phyloP scores from a whole-genome alignment of 495 filamentous ascomycete species.

The Rhizodiscina lignyota region DNA sequence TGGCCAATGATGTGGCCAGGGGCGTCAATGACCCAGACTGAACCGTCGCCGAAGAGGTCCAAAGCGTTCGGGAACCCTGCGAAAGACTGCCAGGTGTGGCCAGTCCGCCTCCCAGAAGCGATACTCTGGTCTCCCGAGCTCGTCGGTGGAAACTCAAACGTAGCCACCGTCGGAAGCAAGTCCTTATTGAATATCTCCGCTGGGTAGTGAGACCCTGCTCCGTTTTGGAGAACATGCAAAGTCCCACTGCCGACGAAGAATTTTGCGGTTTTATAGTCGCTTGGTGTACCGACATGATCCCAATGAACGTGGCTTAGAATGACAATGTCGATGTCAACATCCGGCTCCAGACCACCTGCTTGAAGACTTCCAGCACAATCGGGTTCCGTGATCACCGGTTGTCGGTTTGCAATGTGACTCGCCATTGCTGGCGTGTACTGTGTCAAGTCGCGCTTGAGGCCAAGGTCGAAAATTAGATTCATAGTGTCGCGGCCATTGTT shows the following conservation, averaged over 20 bases:
- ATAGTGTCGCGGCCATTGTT: no score
- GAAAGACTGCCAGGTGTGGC: slow-evolving; percentile 3
- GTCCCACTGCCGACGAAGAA: slow-evolving; percentile 33
- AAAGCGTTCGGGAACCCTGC: slow-evolving; percentile 1
- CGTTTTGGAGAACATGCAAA: slow-evolving; percentile 21
- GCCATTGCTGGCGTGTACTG: slow-evolving; percentile 24
- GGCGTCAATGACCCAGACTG: slow-evolving; percentile 5
- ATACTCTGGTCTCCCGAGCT: not conserved
- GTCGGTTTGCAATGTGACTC: slow-evolving; percentile 22
- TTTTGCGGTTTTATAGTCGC: slow-evolving; percentile 24
- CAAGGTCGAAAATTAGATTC: slow-evolving; percentile 38
- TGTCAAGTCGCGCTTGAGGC: slow-evolving; percentile 24
- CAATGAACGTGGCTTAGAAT: slow-evolving; percentile 35
- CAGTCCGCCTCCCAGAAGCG: slow-evolving; percentile 1
- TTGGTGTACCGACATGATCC: slow-evolving; percentile 33
- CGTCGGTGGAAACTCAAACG: slow-evolving; percentile 15
- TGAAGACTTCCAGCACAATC: slow-evolving; percentile 24
- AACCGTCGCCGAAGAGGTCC: slow-evolving; percentile 6
- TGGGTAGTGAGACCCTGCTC: slow-evolving; percentile 12
- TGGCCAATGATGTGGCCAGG: slow-evolving; percentile 5
- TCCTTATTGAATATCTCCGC: slow-evolving; percentile 19
- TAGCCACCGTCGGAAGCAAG: slow-evolving; percentile 16
- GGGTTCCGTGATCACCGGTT: slow-evolving; percentile 20
- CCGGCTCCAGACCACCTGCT: slow-evolving; percentile 14
- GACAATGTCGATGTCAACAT: slow-evolving; percentile 24